A percentile compares a stretch with the other conserved stretches of the same genome.
phyloP scores from a whole-genome alignment of 2,329 filamentous ascomycete species.

The Monilinia fructicola region DNA sequence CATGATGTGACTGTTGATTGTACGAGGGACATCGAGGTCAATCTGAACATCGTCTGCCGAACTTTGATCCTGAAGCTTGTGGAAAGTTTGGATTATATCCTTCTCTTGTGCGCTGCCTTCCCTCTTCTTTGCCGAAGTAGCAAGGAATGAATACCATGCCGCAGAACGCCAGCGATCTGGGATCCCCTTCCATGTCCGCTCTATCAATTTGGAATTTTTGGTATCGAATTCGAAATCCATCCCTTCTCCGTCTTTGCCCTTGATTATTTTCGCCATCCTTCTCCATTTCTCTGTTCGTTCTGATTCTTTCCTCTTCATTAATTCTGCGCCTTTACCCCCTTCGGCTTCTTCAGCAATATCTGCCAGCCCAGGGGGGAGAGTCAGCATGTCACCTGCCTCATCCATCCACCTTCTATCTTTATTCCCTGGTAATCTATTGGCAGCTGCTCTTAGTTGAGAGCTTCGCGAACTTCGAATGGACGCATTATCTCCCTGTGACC shows the following conservation, averaged over 20 bases:
- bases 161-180: conserved; percentile 91
- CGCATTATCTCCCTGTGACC: conserved; percentile 45
- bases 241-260: conserved; percentile 53
- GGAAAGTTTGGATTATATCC: conserved; percentile 69
- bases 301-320: conserved; percentile 62
- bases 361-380: conserved; percentile 56
- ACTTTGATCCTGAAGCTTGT: conserved; percentile 67
- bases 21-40: conserved; percentile 92
- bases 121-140: conserved; percentile 68
- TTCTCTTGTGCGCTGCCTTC: conserved; percentile 64
- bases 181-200: conserved; percentile 96
- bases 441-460: conserved; percentile 54
- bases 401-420: conserved; percentile 61
- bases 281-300: conserved; percentile 66
- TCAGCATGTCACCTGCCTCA: conserved; percentile 66
- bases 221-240: conserved; percentile 78
- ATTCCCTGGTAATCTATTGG: conserved; percentile 61
- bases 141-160: conserved; percentile 93
- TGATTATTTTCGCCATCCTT: conserved; percentile 61
- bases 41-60: conserved; percentile 95
- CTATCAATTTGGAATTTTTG: conserved; percentile 78
- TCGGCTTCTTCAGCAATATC: conserved; percentile 57
- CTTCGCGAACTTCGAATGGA: conserved; percentile 50
- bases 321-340: conserved; percentile 53
- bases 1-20: conserved; percentile 96